A percentile compares a stretch with the other conserved stretches of the same genome.
Evolutionary conservation across 116 monocot species (phyloP).

Genomic region (Papilionanthe hybrid): DNA sequence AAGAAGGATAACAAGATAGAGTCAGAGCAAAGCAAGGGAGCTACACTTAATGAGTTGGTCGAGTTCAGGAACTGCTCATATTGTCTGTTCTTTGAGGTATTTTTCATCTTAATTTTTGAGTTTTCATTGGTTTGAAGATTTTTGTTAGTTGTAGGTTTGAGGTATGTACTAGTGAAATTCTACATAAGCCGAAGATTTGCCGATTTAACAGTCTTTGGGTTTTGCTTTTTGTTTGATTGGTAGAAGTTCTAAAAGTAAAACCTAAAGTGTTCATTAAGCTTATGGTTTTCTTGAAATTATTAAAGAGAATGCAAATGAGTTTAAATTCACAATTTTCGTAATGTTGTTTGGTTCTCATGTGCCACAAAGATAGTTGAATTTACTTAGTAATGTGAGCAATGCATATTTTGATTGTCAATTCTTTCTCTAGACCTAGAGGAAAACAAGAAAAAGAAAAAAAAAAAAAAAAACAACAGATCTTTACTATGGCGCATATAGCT

Average conservation of each 20-base stretch:
- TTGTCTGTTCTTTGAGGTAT: conserved; percentile 91
- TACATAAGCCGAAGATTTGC: neutral
- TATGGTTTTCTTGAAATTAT: neutral
- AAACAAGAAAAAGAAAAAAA: neutral
- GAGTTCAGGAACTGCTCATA: conserved; percentile 85
- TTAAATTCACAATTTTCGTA: neutral
- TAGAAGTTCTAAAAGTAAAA: neutral
- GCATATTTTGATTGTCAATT: neutral
- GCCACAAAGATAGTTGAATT: neutral
- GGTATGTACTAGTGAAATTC: neutral
- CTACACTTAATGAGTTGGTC: conserved; percentile 73
- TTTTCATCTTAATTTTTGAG: neutral
- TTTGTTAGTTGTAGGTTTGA: neutral
- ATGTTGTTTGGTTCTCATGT: neutral
- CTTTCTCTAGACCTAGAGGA: neutral
- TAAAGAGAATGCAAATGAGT: neutral
- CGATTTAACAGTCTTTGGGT: neutral
- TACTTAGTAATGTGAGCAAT: neutral
- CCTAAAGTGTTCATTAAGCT: neutral
- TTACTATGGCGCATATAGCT: neutral
- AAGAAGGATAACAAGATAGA: conserved; percentile 96
- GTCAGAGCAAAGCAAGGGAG: conserved; percentile 79
- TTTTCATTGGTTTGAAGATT: neutral
- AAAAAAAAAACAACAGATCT: neutral
- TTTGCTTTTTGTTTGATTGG: neutral